Evolutionary conservation across 768 basidiomycete species (phyloP), one percentile per base, ranked within the genome.

Genomic region (Pleurotus cornucopiae): DNA sequence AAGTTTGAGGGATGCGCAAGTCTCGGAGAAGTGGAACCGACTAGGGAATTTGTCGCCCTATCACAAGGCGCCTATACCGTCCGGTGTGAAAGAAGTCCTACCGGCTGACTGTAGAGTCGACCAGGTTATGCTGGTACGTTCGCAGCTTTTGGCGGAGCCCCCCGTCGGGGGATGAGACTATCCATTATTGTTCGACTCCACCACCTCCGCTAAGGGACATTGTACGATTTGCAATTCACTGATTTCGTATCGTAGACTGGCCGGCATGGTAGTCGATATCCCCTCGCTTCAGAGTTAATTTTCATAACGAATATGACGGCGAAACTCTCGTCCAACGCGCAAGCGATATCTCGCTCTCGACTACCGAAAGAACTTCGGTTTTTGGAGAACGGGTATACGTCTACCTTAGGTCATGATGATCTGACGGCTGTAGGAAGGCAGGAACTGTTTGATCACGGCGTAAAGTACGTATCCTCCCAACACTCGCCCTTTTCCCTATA

Each of bases 401-500:
- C 70, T 20, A 63, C 61, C 16, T 62, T 75, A 0, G 67, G 68
- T 11, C 62, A 67, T 48, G 64, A 74, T 57, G 67, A 73, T 56
- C 63, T 77, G 11, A 76, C 74, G 26, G 51, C 68, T 7, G 60
- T 69, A 12, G 77, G 74, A 2, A 65, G 75, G 9, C 58, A 61
- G 58, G 66, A 74, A 56, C 67, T 75, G 46, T 76, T 77, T 62
- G 49, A 72, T 38, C 72, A 74, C 41, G 75, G 76, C 6, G 71
- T 71, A 11, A 62, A 69, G 72, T 74, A 58, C 16, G 69, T 63
- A 30, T 23, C 20, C 14, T 46, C 37, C 12, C 18, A 21, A 21
- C n/a, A n/a, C 2, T 41, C 6, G 26, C 30, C 37, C 16, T 53
- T 3, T 18, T n/a, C 37, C 9, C 41, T 16, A 25, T 3, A 44